Evolutionary conservation across 2,329 filamentous ascomycete genomes (phyloP), one percentile per base, ranked within the genome.

Genomic region (Aspergillus sp.): DNA sequence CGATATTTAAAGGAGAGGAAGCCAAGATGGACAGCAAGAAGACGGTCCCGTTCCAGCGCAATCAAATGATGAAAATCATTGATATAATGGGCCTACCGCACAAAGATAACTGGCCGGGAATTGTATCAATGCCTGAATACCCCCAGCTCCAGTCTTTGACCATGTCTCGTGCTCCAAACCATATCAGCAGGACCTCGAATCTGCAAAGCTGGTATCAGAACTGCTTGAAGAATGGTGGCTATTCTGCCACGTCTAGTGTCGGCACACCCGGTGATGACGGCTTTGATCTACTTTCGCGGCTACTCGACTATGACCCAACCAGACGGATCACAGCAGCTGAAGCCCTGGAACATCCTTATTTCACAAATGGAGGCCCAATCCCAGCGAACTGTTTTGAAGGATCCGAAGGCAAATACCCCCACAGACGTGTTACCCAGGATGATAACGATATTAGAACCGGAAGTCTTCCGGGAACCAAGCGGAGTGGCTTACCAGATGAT

Each of bases 1-100:
- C 95, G 0, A 98, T 99, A 54, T 99, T 99, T 75, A 99, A 99
- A 71, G 95, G 95, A 0, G 95, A 99, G 70, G 95, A 99, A 75
- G 95, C 95, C 15, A 99, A 99, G 77, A 97, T 98, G 89, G 95
- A 99, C 74, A 90, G 85, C 66, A 99, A 99, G 76, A 98, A 98
- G 78, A 95, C 90, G 0, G 93, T 98, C 0, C 95, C 95, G 0
- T 99, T 99, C 66, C 95, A 99, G 75, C 86, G 93, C 13, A 97
- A 97, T 68, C 95, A 99, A 77, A 98, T 99, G 93, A 91, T 95
- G 70, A 97, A 96, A 76, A 99, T 99, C 66, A 91, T 96, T 38
- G 95, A 99, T 70, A 92, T 99, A 61, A 88, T 99, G 80, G 95
- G 95, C 30, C 79, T 96, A 63, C 95, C 95, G 0, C 91, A 85